Evolutionary conservation across 345 rosid species (phyloP).

Genomic region (Citrus glauca): DNA sequence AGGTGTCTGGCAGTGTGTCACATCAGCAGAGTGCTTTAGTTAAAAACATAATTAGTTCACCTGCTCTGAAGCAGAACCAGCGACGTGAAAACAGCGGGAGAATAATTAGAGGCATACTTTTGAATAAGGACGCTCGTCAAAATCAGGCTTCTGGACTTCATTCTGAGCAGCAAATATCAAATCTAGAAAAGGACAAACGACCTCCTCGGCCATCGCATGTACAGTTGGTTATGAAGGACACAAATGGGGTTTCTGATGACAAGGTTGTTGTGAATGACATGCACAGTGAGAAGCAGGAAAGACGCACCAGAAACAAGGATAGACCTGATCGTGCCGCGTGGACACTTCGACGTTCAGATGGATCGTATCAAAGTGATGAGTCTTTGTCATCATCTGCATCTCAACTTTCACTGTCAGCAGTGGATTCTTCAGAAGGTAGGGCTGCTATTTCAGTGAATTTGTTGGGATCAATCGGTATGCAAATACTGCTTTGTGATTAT

Average conservation of each 20-base stretch:
- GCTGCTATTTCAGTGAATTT: neutral
- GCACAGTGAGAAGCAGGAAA: constrained; percentile 49
- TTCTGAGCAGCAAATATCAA: constrained; percentile 39
- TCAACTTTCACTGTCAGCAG: constrained; percentile 23
- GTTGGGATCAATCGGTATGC: neutral
- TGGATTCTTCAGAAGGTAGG: constrained; percentile 35
- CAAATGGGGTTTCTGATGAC: constrained; percentile 41
- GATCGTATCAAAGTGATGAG: constrained; percentile 59
- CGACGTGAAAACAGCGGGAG: constrained; percentile 39
- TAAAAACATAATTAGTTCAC: constrained; percentile 28
- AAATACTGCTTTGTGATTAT: neutral
- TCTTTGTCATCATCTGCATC: constrained; percentile 34
- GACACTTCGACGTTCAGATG: constrained; percentile 60
- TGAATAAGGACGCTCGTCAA: constrained; percentile 46
- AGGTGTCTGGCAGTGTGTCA: constrained; percentile 26
- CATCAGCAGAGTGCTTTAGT: constrained; percentile 32
- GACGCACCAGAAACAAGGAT: constrained; percentile 51
- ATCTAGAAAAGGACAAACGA: constrained; percentile 43
- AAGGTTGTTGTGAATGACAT: constrained; percentile 37
- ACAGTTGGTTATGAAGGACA: constrained; percentile 38
- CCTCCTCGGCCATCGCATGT: constrained; percentile 39
- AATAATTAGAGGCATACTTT: constrained; percentile 44
- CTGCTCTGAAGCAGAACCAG: constrained; percentile 41
- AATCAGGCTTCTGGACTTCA: constrained; percentile 33
- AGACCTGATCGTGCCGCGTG: constrained; percentile 62